A percentile compares a stretch with the other conserved stretches of the same genome.
These are phyloP conservation scores for Dipteronia dyeriana DNA, from an alignment of 345 rosid species.

Conservation along the genomic window DNA sequence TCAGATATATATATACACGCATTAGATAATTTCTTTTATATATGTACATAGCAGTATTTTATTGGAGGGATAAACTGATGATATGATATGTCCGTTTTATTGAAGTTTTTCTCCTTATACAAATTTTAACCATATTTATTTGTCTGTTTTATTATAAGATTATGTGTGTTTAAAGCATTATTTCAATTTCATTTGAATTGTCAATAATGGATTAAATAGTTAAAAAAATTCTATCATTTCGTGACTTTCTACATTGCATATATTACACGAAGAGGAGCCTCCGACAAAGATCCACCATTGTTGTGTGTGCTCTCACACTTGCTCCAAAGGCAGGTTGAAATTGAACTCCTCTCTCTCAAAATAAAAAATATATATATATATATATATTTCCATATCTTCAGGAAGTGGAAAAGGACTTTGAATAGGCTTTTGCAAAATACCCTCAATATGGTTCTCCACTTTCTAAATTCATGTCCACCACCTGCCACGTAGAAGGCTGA, in stretches of 20 bases:
- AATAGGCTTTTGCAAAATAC: conserved; percentile 14
- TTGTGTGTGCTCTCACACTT: conserved; percentile 23
- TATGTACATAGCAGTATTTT: no score
- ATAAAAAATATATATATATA: no score
- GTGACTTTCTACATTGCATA: not conserved
- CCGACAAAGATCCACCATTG: conserved; percentile 33
- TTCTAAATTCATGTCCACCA: not conserved
- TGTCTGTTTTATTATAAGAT: not conserved
- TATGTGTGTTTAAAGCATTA: not conserved
- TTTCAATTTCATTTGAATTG: not conserved
- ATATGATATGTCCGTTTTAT: no score
- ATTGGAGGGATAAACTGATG: no score
- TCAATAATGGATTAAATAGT: not conserved
- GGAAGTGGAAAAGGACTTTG: conserved; percentile 26
- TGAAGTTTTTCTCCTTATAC: no score
- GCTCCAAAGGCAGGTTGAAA: conserved; percentile 14
- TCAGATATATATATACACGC: no score
- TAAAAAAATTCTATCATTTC: not conserved
- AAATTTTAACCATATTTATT: no score
- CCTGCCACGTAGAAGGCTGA: conserved; percentile 7
- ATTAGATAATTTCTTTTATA: no score
- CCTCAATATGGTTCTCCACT: not conserved
- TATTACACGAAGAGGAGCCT: not conserved
- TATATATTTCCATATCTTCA: conserved; percentile 14
- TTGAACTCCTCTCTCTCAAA: not conserved